Percentiles rank a stretch among this genome's conserved stretches.
Evolutionary conservation across 495 filamentous ascomycete species (phyloP).

Genomic region (Xylaria cubensis): DNA sequence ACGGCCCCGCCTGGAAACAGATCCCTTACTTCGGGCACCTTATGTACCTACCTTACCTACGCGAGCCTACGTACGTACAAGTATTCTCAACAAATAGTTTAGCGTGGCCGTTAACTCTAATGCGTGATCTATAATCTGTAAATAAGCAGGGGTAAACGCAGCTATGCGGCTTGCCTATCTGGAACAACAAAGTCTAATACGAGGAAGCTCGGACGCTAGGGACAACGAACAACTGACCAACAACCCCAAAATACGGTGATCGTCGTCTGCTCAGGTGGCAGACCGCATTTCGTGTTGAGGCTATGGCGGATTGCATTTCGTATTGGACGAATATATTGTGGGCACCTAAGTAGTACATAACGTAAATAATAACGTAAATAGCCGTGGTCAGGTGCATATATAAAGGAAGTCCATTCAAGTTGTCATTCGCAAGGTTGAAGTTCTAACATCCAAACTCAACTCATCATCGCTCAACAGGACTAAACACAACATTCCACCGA

Average conservation of each 20-base stretch:
- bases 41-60: too few species aligned
- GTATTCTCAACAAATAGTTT: not conserved
- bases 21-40: not conserved
- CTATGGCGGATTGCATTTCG: conserved; percentile 21
- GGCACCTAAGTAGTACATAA: not conserved
- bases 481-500: not conserved
- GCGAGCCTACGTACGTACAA: not conserved
- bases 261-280: conserved; percentile 5
- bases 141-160: not conserved
- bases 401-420: not conserved
- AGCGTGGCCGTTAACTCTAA: not conserved
- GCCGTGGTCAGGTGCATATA: not conserved
- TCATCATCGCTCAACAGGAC: not conserved
- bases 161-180: not conserved
- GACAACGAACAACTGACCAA: not conserved
- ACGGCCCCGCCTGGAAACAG: not conserved
- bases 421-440: not conserved
- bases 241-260: not conserved
- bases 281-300: conserved; percentile 22
- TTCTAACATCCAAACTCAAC: not conserved
- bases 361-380: conserved; percentile 3
- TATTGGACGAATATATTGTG: conserved; percentile 14
- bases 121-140: not conserved
- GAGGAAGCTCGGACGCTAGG: conserved; percentile 18
- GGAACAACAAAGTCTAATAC: conserved; percentile 1